Evolutionary conservation across 2,329 filamentous ascomycete genomes (phyloP).

Genomic region (Colletotrichum caudatum): DNA sequence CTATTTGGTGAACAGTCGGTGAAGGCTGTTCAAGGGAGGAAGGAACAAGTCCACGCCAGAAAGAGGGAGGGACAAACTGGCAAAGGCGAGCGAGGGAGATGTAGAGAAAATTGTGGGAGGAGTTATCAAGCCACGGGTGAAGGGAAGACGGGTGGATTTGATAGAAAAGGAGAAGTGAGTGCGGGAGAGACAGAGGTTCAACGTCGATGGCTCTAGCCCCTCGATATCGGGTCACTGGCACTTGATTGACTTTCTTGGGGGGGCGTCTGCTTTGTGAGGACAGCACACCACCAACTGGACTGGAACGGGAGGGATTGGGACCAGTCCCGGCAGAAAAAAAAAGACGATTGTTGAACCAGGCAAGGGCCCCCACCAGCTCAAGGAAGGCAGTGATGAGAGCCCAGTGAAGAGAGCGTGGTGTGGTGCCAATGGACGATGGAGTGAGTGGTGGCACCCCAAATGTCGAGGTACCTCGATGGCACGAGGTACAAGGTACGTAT

Average conservation of each 20-base stretch:
- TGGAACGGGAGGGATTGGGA: slow-evolving; percentile 36
- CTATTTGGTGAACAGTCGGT: slow-evolving; percentile 26
- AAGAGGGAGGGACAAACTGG: slow-evolving; percentile 40
- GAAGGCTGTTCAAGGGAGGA: slow-evolving; percentile 38
- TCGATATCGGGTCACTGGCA: slow-evolving; percentile 41
- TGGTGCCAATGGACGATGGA: slow-evolving; percentile 12
- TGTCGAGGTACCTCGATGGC: slow-evolving; percentile 25
- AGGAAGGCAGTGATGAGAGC: slow-evolving; percentile 38
- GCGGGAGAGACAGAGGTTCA: slow-evolving; percentile 16
- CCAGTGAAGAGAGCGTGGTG: slow-evolving; percentile 12
- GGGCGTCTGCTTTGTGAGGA: slow-evolving; percentile 34
- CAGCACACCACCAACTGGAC: slow-evolving; percentile 26
- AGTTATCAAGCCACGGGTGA: slow-evolving; percentile 32
- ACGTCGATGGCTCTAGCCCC: slow-evolving; percentile 37
- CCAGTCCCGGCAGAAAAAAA: slow-evolving; percentile 37
- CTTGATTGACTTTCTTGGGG: slow-evolving; percentile 42
- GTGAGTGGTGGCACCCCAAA: not conserved
- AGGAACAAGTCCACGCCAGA: slow-evolving; percentile 38
- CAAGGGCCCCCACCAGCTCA: slow-evolving; percentile 40
- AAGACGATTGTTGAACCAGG: slow-evolving; percentile 44
- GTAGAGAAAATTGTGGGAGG: slow-evolving; percentile 32
- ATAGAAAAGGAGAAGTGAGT: slow-evolving; percentile 33
- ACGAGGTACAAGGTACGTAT: slow-evolving; percentile 3
- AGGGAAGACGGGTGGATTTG: slow-evolving; percentile 42
- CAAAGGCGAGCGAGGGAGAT: slow-evolving; percentile 40